These are phyloP conservation scores for Lepidopterella palustris DNA, from an alignment of 495 filamentous ascomycete species.

Conservation along the genomic window DNA sequence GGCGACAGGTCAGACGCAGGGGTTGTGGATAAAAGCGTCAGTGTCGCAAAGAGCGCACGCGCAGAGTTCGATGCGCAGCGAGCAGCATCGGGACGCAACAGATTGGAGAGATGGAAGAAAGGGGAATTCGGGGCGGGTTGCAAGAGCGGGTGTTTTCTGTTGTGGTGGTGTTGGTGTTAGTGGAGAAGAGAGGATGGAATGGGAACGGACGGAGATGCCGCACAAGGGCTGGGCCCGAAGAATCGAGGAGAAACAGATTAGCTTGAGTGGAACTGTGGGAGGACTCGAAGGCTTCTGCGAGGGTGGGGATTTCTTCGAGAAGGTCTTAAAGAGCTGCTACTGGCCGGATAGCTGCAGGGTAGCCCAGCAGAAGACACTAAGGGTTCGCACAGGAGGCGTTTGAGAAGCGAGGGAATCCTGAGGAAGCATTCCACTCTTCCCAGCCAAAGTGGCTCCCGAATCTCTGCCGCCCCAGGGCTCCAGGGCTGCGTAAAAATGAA, in stretches of 20 bases:
- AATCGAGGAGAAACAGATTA: not conserved
- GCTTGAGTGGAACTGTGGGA: not conserved
- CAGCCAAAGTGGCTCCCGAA: not conserved
- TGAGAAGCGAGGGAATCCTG: not conserved
- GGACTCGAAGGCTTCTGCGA: not conserved
- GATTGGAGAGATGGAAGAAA: not conserved
- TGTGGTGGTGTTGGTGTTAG: not conserved
- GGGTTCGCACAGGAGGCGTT: not conserved
- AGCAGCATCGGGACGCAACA: conserved; percentile 15
- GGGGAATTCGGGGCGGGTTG: not conserved
- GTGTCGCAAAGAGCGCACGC: conserved; percentile 22
- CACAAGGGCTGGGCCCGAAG: not conserved
- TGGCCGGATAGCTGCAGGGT: not conserved
- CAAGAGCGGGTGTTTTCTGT: not conserved
- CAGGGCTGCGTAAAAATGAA: no score
- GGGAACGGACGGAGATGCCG: no score
- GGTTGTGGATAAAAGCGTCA: conserved; percentile 15
- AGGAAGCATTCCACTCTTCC: not conserved
- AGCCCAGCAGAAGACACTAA: not conserved
- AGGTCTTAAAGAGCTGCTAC: not conserved
- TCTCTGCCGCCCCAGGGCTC: not conserved
- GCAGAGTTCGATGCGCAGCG: conserved; percentile 1
- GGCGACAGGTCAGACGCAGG: not conserved
- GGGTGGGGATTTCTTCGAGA: not conserved
- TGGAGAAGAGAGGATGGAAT: not conserved